Evolutionary conservation across 1,139 yeast species (phyloP), one percentile per base, ranked within the genome.

Genomic region (Arxiozyma slooffiae): DNA sequence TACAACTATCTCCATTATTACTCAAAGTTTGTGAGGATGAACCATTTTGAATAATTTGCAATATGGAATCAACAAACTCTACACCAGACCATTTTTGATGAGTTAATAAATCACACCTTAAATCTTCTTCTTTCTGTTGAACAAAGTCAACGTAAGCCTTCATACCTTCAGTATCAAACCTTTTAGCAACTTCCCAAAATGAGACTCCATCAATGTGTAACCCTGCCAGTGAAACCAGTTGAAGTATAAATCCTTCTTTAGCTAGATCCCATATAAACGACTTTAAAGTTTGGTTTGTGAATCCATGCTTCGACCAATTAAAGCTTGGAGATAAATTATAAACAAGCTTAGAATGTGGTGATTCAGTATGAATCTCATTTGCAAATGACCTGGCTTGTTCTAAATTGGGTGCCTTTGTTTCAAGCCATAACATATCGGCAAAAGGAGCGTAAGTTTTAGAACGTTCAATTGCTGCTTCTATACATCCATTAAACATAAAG

Each of bases 21-120:
- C 75, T 71, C 39, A 57, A 51, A 7, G 79, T 75, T 52, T 65
- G 65, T 0, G 74, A 67, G 14, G 75, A 67, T 14, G 76, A 71
- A 3, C 80, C 79, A 47, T 74, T 70, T 51, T 73, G 72, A 9
- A 75, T 74, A 18, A 72, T 65, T 40, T 68, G 67, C 52, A 76
- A 67, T 38, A 78, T 64, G 17, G 73, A 68, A 56, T 78, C 82
- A 41, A 72, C 66, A 57, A 76, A 76, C 56, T 75, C 75, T 17
- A 80, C 80, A 8, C 82, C 82, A 5, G 80, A 75, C 82, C 82
- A 78, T 56, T 73, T 75, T 60, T 78, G 82, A 57, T 78, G 82
- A 7, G 80, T 78, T 55, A 78, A 65, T 8, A 78, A 73, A 57
- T 78, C 82, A 55, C 80, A 75, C 2, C 71, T 70, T 14, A 68